Percentiles rank a stretch among this genome's conserved stretches.
phyloP scores from a whole-genome alignment of 2,329 filamentous ascomycete genomes.

The Kalmusia sp. region DNA sequence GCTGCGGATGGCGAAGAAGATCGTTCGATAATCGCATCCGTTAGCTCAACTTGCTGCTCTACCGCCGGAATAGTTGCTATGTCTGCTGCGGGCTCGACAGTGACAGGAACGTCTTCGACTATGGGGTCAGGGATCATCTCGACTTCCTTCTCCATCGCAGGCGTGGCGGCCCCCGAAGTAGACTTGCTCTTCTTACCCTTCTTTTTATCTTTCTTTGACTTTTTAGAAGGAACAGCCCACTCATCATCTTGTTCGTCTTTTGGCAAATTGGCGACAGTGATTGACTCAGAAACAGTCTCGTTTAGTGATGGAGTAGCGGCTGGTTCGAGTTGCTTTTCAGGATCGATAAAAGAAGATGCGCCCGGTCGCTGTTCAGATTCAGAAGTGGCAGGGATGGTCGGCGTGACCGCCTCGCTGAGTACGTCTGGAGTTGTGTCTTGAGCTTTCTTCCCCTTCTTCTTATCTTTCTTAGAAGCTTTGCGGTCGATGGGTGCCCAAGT shows the following conservation, averaged over 20 bases:
- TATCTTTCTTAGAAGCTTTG: slow-evolving; percentile 40
- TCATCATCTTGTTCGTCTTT: slow-evolving; percentile 21
- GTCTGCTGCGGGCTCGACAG: neutral
- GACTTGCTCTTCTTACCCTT: slow-evolving; percentile 33
- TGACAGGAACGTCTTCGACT: slow-evolving; percentile 5
- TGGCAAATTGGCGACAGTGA: neutral
- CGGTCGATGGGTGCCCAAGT: slow-evolving; percentile 16
- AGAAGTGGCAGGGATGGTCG: neutral
- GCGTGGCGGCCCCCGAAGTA: slow-evolving; percentile 18
- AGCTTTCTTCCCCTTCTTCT: slow-evolving; percentile 42
- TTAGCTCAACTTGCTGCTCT: neutral
- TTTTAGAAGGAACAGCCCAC: slow-evolving; percentile 23
- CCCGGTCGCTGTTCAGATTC: slow-evolving; percentile 13
- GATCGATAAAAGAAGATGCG: neutral
- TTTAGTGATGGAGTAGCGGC: neutral
- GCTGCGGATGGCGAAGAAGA: neutral
- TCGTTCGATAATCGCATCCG: neutral
- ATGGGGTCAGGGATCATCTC: slow-evolving; percentile 1
- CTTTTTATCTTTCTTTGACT: slow-evolving; percentile 38
- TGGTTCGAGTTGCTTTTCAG: slow-evolving; percentile 3
- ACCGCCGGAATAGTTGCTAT: neutral
- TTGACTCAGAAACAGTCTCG: neutral
- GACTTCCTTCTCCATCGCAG: slow-evolving; percentile 13
- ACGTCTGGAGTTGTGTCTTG: slow-evolving; percentile 16
- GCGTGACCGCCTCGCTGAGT: neutral